phyloP scores from a whole-genome alignment of 306 rosid genomes.

The Dalbergia cultrata region DNA sequence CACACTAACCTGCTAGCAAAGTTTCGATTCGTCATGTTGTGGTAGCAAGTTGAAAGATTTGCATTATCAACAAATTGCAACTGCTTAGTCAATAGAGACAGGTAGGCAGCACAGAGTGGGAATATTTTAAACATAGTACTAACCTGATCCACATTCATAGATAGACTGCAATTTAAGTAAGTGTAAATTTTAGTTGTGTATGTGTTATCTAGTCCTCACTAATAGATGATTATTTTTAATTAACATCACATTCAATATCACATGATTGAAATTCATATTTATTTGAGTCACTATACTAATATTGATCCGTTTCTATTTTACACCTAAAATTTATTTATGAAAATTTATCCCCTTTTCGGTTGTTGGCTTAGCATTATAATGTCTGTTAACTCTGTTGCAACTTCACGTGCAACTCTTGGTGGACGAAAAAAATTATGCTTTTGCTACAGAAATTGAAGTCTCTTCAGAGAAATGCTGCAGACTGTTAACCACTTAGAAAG shows the following conservation, averaged over 20 bases:
- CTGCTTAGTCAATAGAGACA: slow-evolving; percentile 35
- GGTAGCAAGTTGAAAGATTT: slow-evolving; percentile 29
- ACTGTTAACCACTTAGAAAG: neutral
- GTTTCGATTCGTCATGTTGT: slow-evolving; percentile 52
- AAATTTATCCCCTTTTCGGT: neutral
- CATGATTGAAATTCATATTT: no score
- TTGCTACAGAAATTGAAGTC: slow-evolving; percentile 28
- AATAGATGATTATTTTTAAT: no score
- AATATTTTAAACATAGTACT: slow-evolving; percentile 37
- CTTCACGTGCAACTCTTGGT: slow-evolving; percentile 48
- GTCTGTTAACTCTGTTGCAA: slow-evolving; percentile 26
- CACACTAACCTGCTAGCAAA: slow-evolving; percentile 43
- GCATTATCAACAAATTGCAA: slow-evolving; percentile 37
- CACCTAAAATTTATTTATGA: no score
- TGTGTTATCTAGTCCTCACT: no score
- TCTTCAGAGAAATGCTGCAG: slow-evolving; percentile 14
- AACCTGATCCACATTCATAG: no score
- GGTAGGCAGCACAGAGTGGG: slow-evolving; percentile 29
- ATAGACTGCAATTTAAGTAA: no score
- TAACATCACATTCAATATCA: no score
- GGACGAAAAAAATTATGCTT: slow-evolving; percentile 27
- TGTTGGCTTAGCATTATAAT: slow-evolving; percentile 17
- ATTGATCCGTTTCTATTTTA: no score
- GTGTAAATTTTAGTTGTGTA: no score
- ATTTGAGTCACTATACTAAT: no score